Conservation (phyloP, 768 basidiomycete genomes). For the Dacryopinax primogenitus region DNA sequence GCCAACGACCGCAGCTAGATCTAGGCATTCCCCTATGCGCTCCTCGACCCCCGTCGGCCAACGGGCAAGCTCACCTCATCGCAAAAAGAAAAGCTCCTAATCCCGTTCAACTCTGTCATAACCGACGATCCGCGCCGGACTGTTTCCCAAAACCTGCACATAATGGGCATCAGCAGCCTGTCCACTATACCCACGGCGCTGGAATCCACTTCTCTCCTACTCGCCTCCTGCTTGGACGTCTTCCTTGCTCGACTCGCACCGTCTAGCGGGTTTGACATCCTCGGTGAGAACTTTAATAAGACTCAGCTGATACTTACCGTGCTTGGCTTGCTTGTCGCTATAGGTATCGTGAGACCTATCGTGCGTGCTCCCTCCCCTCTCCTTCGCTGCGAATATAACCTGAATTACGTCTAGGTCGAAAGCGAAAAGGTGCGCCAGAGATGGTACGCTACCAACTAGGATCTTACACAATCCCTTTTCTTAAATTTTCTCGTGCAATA, state of each 20-base stretch:
- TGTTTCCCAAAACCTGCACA: slow-evolving; percentile 47
- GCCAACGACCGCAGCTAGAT: slow-evolving; percentile 64
- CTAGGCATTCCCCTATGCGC: slow-evolving; percentile 53
- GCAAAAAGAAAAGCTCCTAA: slow-evolving; percentile 74
- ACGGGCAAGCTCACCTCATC: slow-evolving; percentile 56
- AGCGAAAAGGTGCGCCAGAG: too few species aligned
- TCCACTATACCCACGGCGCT: slow-evolving; percentile 70
- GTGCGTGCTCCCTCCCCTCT: too few species aligned
- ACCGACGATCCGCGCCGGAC: slow-evolving; percentile 51
- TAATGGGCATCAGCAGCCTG: slow-evolving; percentile 54
- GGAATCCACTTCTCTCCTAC: slow-evolving; percentile 83
- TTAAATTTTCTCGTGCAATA: too few species aligned
- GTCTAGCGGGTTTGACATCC: slow-evolving; percentile 82
- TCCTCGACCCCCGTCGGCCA: slow-evolving; percentile 76
- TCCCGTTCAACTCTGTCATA: slow-evolving; percentile 72
- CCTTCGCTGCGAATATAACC: too few species aligned
- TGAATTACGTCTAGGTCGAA: too few species aligned
- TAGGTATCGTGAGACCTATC: slow-evolving; percentile 70
- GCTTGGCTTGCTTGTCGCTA: slow-evolving; percentile 53
- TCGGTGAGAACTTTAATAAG: slow-evolving; percentile 89
- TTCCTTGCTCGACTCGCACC: slow-evolving; percentile 78
- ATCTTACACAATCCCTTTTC: too few species aligned
- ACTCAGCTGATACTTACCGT: slow-evolving; percentile 77
- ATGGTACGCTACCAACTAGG: too few species aligned
- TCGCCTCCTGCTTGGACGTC: slow-evolving; percentile 77